Evolutionary conservation across 495 filamentous ascomycete genomes (phyloP).

Genomic region (Durotheca rogersii): DNA sequence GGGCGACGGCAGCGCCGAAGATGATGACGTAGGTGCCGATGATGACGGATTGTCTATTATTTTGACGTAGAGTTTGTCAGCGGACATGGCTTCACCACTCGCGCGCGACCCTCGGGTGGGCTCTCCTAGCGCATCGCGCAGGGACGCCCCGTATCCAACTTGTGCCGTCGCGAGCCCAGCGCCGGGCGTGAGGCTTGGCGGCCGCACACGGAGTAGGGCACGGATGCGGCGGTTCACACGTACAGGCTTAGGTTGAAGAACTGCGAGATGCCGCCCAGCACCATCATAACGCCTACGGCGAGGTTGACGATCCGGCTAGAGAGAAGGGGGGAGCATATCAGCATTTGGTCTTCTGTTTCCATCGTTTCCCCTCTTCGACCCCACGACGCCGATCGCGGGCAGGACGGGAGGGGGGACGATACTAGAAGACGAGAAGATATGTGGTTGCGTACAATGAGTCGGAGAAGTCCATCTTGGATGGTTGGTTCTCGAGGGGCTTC

Average conservation of each 20-base stretch:
- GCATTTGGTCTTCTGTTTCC: slow-evolving; percentile 2
- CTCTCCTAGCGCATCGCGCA: too few relatives aligned
- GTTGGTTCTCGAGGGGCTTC: too few relatives aligned
- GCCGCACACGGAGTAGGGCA: too few relatives aligned
- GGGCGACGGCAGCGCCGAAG: slow-evolving; percentile 73
- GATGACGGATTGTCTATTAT: slow-evolving; percentile 62
- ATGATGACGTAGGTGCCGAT: slow-evolving; percentile 82
- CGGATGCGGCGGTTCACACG: too few relatives aligned
- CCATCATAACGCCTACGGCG: slow-evolving; percentile 81
- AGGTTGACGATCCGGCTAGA: slow-evolving; percentile 93
- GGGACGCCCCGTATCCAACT: too few relatives aligned
- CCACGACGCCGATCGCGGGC: slow-evolving; percentile 3
- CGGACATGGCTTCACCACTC: too few relatives aligned
- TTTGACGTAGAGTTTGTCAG: too few relatives aligned
- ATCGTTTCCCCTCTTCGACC: background rate
- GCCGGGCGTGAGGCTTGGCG: too few relatives aligned
- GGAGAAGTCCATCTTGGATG: slow-evolving; percentile 46
- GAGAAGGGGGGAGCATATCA: slow-evolving; percentile 21
- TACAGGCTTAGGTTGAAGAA: slow-evolving; percentile 68
- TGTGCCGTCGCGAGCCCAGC: too few relatives aligned
- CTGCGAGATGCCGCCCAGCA: slow-evolving; percentile 85
- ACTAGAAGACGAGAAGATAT: too few relatives aligned
- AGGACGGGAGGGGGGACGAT: background rate
- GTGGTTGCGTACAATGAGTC: slow-evolving; percentile 45
- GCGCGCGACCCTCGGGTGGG: too few relatives aligned